Base-by-base conservation (phyloP, 805 yeast genomes). In the Metschnikowia similis region DNA sequence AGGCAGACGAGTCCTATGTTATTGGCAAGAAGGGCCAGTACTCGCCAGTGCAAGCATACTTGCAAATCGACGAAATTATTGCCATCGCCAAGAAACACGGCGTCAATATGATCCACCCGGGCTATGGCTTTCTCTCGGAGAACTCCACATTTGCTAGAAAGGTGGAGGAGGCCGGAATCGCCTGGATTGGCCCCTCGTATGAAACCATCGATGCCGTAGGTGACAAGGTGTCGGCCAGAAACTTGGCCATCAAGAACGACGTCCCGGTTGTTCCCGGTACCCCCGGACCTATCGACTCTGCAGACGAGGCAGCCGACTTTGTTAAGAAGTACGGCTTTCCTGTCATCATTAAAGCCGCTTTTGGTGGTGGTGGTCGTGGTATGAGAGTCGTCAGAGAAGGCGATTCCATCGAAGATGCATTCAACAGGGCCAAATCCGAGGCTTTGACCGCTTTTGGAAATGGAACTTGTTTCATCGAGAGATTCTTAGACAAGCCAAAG, bases 311-410 rank as follows among this genome's bases (percentile, higher is more conserved):
- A 32, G 62, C 72, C 56, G 84, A 67, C 8, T 92, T 92, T 65
- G 97, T 91, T 35, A 80, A 73, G 41, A 65, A 89, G 71, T 80
- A 92, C 69, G 99, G 99, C 31, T 91, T 69, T 73, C 99, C 99
- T 8, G 98, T 94, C 44, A 92, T 92, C 71, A 90, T 92, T 73
- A 92, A 92, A 74, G 99, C 99, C 42, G 99, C 99, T 35, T 94
- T 87, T 65, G 99, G 99, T 69, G 99, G 99, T 74, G 99, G 99
- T 79, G 99, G 99, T 66, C 84, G 98, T 74, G 99, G 99, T 81
- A 94, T 92, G 98, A 85, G 99, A 75, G 99, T 92, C 46, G 99
- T 92, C 41, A 80, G 95, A 64, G 97, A 92, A 71, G 97, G 97
- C 62, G 99, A 94, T 61, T 89, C 85, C 68, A 82, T 92, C 52